Evolutionary conservation across 108 stramenopile genomes (phyloP).

Genomic region (Pseudonitzschia multiseries): DNA sequence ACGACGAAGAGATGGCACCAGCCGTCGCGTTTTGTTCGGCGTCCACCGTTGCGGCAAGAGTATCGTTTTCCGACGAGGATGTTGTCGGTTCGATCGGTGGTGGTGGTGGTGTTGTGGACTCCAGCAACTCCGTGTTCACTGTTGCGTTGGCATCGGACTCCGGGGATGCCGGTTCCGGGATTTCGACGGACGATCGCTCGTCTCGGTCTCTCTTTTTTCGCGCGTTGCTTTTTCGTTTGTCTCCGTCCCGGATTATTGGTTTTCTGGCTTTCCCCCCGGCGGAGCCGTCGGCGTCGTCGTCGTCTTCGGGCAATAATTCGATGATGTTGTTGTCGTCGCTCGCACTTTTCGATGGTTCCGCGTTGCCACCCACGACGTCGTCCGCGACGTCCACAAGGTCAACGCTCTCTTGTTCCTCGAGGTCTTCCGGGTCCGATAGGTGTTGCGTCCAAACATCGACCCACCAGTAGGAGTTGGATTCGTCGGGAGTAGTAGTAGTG

Average conservation of each 20-base stretch:
- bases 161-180: background rate
- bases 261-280: background rate
- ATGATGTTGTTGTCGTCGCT: too few relatives aligned
- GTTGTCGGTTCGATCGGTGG: background rate
- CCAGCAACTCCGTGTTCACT: background rate
- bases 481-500: background rate
- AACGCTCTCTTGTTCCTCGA: constrained; percentile 11
- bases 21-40: background rate
- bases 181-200: background rate
- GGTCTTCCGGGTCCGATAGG: constrained; percentile 12
- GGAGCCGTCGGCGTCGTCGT: too few relatives aligned
- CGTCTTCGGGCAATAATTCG: too few relatives aligned
- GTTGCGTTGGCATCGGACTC: background rate
- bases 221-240: background rate
- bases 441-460: constrained; percentile 30
- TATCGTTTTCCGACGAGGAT: background rate
- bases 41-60: background rate
- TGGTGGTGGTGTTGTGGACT: too few relatives aligned
- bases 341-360: too few relatives aligned
- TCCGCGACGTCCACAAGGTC: constrained; percentile 6
- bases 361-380: background rate
- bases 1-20: background rate
- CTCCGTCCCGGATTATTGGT: background rate
- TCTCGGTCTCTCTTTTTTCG: constrained; percentile 7
- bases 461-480: constrained; percentile 26